phyloP scores from a whole-genome alignment of 768 basidiomycete genomes.

The Boletus sp. region DNA sequence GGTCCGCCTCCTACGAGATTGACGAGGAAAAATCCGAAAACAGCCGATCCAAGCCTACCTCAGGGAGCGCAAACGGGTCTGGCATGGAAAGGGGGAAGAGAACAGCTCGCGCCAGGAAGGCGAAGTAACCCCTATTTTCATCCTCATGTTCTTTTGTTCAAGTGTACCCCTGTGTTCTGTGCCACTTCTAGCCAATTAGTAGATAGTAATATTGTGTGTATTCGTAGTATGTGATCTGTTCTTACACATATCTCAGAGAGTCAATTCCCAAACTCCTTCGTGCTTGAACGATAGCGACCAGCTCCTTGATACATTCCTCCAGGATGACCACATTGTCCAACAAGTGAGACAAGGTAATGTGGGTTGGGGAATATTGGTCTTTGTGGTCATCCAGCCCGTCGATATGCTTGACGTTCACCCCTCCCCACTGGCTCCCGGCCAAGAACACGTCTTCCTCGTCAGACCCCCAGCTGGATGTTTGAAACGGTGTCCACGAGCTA shows the following conservation, averaged over 20 bases:
- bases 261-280: slow-evolving; percentile 83
- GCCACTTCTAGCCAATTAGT: background rate
- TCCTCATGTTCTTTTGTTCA: background rate
- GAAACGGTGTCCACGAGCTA: slow-evolving; percentile 62
- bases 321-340: slow-evolving; percentile 93
- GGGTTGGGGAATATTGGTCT: slow-evolving; percentile 34
- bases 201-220: slow-evolving; percentile 2
- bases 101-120: slow-evolving; percentile 33
- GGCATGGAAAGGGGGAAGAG: slow-evolving; percentile 27
- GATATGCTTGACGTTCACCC: slow-evolving; percentile 23
- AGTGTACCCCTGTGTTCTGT: slow-evolving; percentile 1
- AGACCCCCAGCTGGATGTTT: slow-evolving; percentile 47
- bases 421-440: slow-evolving; percentile 42
- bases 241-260: slow-evolving; percentile 67
- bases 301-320: slow-evolving; percentile 93
- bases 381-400: slow-evolving; percentile 20
- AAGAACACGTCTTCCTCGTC: slow-evolving; percentile 74
- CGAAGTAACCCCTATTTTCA: slow-evolving; percentile 23
- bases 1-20: slow-evolving; percentile 49
- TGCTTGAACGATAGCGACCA: slow-evolving; percentile 81
- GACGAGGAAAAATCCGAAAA: slow-evolving; percentile 64
- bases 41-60: slow-evolving; percentile 55
- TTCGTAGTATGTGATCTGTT: background rate
- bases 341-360: slow-evolving; percentile 74
- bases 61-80: slow-evolving; percentile 41